Conservation (phyloP, 1,284 basidiomycete species). For the Baeospora myosura region DNA sequence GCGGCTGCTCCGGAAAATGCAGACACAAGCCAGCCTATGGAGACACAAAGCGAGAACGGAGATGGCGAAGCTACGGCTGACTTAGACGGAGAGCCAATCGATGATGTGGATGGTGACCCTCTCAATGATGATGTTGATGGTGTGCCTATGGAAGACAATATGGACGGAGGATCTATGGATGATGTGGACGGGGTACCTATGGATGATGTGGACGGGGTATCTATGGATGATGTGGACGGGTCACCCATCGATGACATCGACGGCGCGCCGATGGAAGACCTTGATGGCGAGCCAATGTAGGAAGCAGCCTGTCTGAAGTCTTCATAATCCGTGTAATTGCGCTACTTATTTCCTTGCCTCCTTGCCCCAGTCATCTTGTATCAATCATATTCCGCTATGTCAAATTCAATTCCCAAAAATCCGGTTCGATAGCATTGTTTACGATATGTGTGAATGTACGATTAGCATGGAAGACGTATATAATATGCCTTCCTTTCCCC, state of each 20-base stretch:
- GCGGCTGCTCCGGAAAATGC: slow-evolving; percentile 21
- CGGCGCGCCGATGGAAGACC: slow-evolving; percentile 24
- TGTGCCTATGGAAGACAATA: slow-evolving; percentile 19
- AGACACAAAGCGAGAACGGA: slow-evolving; percentile 34
- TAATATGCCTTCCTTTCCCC: background rate
- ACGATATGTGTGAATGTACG: too few relatives aligned
- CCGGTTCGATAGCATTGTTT: too few relatives aligned
- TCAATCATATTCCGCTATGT: too few relatives aligned
- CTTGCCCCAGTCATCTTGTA: too few relatives aligned
- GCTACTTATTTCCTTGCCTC: too few relatives aligned
- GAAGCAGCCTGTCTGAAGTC: too few relatives aligned
- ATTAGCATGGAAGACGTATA: too few relatives aligned
- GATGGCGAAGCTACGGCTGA: slow-evolving; percentile 27
- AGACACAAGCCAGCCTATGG: slow-evolving; percentile 38
- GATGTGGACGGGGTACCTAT: slow-evolving; percentile 34
- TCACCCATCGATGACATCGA: slow-evolving; percentile 32
- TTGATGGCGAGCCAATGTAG: slow-evolving; percentile 29
- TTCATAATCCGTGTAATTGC: too few relatives aligned
- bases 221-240: slow-evolving; percentile 27
- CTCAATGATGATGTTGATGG: slow-evolving; percentile 40
- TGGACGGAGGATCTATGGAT: slow-evolving; percentile 29
- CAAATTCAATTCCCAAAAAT: too few relatives aligned
- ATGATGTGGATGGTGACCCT: slow-evolving; percentile 48
- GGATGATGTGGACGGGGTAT: slow-evolving; percentile 37
- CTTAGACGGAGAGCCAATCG: slow-evolving; percentile 31